A percentile compares a stretch with the other conserved stretches of the same genome.
These are phyloP conservation scores for Spergularia bocconei DNA, from an alignment of 148 eudicot species.

Conservation along the genomic window DNA sequence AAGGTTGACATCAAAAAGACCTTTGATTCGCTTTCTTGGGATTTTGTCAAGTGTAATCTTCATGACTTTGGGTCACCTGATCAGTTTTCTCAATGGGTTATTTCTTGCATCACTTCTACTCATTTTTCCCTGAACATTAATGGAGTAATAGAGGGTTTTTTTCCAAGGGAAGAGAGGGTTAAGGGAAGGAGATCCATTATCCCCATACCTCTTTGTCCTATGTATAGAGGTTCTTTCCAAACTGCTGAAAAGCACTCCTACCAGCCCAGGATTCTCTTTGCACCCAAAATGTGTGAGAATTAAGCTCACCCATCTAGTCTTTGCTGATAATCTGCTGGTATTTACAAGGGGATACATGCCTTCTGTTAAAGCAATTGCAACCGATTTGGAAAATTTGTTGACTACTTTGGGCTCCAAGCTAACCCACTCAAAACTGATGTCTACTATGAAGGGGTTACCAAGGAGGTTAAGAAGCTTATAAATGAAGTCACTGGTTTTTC, in stretches of 20 bases:
- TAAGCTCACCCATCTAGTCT: too few relatives aligned
- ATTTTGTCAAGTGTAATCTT: not conserved
- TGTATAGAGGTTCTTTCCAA: too few relatives aligned
- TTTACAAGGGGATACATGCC: too few relatives aligned
- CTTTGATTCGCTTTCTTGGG: not conserved
- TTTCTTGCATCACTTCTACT: not conserved
- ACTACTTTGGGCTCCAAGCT: too few relatives aligned
- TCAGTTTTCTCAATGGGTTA: not conserved
- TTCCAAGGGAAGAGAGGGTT: not conserved
- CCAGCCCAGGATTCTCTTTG: too few relatives aligned
- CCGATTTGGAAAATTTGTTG: too few relatives aligned
- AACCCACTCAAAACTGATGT: too few relatives aligned
- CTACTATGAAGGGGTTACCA: not conserved
- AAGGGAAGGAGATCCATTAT: not conserved
- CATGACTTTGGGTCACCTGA: not conserved
- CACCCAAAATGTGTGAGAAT: too few relatives aligned
- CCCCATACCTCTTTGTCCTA: too few relatives aligned
- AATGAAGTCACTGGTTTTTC: not conserved
- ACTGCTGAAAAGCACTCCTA: too few relatives aligned
- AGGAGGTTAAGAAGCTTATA: not conserved
- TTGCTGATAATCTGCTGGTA: too few relatives aligned
- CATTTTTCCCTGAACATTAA: not conserved
- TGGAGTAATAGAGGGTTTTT: not conserved
- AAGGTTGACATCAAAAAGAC: conserved; percentile 4
- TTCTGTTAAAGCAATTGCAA: too few relatives aligned